Evolutionary conservation across 495 filamentous ascomycete species (phyloP), one percentile per base, ranked within the genome.

Genomic region (Penicillium manginii): DNA sequence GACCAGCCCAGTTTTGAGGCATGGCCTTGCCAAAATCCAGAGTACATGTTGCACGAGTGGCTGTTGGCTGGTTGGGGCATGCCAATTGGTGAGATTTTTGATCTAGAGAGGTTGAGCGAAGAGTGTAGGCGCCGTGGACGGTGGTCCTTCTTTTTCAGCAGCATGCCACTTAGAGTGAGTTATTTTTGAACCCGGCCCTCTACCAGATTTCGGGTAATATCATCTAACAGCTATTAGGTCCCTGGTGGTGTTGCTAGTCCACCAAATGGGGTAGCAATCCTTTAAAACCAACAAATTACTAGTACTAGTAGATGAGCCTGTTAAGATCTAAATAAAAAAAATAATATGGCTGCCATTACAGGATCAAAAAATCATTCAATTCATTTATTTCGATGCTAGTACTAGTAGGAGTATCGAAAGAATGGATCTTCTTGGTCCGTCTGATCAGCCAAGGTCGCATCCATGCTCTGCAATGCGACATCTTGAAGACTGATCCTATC

Each of bases 101-200:
- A 64, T 46, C 37, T 60, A 2, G 61, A 64, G 32, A 14, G 17
- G 15, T 45, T 64, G 42, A 54, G 39, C 14, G 42, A 53, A n/a
- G 40, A 50, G 19, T 60, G 57, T 21, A 47, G 23, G 21, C 23
- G 53, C 22, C 42, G 12, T 42, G 26, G 50, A 12, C 26, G 57
- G 12, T 62, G 57, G 57, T 56, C 52, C 9, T 64, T 64, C 40
- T 64, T 60, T 37, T 63, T 63, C 32, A 59, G 47, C 22, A 55
- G 55, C 29, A 49, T 54, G 18, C 59, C 59, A 23, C 32, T 61
- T 12, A 42, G 40, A 15, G 52, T 55, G 17, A 55, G 52, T 52
- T 52, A 21, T 17, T 11, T 40, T 22, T 18, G 8, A 43, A 17
- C 17, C 15, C 40, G 0, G 7, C 6, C 17, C n/a, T 1, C 15